These are phyloP conservation scores for Ceratocystis huliohia DNA, from an alignment of 2,329 filamentous ascomycete species.

Conservation along the genomic window DNA sequence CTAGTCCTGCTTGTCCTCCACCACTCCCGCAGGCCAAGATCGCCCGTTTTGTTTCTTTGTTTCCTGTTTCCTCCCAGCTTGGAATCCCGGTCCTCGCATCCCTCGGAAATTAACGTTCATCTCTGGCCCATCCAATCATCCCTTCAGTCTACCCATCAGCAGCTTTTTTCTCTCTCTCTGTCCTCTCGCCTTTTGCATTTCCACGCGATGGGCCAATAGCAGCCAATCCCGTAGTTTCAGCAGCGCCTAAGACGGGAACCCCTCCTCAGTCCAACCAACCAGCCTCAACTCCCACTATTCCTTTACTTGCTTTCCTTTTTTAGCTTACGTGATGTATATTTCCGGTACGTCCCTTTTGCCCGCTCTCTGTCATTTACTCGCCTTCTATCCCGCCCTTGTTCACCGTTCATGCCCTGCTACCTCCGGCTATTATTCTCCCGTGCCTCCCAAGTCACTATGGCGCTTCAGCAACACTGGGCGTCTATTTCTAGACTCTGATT, in stretches of 20 bases:
- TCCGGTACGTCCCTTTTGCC: constrained; percentile 13
- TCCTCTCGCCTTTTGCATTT: not conserved
- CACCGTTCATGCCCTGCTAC: not conserved
- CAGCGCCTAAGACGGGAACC: not conserved
- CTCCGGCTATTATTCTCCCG: not conserved
- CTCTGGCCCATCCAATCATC: not conserved
- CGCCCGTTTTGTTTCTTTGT: not conserved
- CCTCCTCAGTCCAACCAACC: not conserved
- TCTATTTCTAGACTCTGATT: constrained; percentile 27
- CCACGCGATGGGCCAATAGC: not conserved
- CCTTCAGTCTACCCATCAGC: not conserved
- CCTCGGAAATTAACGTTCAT: not conserved
- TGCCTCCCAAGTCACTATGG: not conserved
- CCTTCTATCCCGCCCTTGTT: not conserved
- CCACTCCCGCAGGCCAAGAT: not conserved
- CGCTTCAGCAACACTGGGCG: constrained; percentile 23
- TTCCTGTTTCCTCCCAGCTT: not conserved
- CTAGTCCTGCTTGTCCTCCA: not conserved
- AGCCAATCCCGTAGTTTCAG: not conserved
- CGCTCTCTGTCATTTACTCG: not conserved
- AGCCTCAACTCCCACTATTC: not conserved
- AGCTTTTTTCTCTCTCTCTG: not conserved
- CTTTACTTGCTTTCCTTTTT: not conserved
- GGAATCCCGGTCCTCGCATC: not conserved
- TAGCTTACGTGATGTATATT: fast-evolving